Evolutionary conservation across 2,329 filamentous ascomycete species (phyloP).

Genomic region (Aspergillus sp.): DNA sequence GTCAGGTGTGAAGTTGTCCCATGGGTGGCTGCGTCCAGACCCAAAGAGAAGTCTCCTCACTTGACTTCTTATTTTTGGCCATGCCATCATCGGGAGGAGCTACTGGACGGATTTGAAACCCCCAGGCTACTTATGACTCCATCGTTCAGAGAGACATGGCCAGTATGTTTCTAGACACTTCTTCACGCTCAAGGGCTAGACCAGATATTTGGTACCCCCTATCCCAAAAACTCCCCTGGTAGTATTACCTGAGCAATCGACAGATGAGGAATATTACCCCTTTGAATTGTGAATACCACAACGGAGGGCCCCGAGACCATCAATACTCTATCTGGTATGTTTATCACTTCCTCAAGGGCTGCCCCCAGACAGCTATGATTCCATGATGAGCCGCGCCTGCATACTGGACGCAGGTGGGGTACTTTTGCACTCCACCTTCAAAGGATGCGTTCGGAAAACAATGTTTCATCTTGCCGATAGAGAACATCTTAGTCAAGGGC

Average conservation of each 20-base stretch:
- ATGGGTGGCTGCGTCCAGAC: constrained; percentile 7
- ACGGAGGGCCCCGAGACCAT: neutral
- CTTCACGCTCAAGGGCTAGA: neutral
- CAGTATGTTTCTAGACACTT: neutral
- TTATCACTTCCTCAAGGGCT: neutral
- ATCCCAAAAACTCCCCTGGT: no score
- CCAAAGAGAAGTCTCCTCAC: constrained; percentile 4
- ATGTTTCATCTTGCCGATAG: neutral
- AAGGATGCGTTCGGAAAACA: neutral
- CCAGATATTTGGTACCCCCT: neutral
- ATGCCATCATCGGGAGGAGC: constrained; percentile 3
- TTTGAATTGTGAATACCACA: no score
- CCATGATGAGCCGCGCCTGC: neutral
- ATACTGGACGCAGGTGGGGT: neutral
- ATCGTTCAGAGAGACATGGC: neutral
- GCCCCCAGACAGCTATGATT: neutral
- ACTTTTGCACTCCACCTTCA: neutral
- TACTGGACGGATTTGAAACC: neutral
- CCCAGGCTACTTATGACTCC: neutral
- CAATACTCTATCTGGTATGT: neutral
- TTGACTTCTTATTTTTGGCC: constrained; percentile 2
- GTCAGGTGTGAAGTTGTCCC: constrained; percentile 11
- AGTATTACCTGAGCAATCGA: neutral
- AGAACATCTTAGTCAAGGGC: neutral
- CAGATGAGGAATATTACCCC: neutral